Percentiles rank a stretch among this genome's conserved stretches.
phyloP scores from a whole-genome alignment of 164 flowering plant genomes.

The Vitis amurensis region DNA sequence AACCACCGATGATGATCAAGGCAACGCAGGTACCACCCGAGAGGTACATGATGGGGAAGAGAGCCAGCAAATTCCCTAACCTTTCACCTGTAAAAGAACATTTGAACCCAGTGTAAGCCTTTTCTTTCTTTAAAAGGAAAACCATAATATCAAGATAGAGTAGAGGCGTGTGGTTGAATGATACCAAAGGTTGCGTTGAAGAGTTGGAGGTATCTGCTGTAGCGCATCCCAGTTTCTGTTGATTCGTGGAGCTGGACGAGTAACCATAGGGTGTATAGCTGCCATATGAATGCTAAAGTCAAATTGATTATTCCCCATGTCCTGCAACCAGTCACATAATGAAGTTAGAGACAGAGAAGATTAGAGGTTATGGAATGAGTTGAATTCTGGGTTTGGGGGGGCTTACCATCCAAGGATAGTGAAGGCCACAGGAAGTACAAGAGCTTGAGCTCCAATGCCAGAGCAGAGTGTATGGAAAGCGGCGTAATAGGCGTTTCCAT shows the following conservation, averaged over 20 bases:
- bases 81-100: conserved; percentile 47
- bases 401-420: no score
- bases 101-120: no score
- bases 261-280: conserved; percentile 33
- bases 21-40: conserved; percentile 73
- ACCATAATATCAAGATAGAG: background rate
- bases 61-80: conserved; percentile 38
- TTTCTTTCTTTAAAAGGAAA: no score
- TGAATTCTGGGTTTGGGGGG: no score
- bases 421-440: no score
- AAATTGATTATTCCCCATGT: conserved; percentile 23
- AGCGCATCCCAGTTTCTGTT: conserved; percentile 26
- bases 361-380: no score
- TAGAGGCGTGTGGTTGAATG: background rate
- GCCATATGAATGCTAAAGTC: conserved; percentile 34
- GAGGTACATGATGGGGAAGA: conserved; percentile 62
- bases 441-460: no score
- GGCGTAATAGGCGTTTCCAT: no score
- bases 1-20: conserved; percentile 61
- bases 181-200: conserved; percentile 68
- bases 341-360: no score
- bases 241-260: conserved; percentile 40
- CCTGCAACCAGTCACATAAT: conserved; percentile 7
- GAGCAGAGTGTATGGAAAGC: no score
- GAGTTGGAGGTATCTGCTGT: conserved; percentile 38